Evolutionary conservation across 148 eudicot species (phyloP).

Genomic region (Spergularia bocconei): DNA sequence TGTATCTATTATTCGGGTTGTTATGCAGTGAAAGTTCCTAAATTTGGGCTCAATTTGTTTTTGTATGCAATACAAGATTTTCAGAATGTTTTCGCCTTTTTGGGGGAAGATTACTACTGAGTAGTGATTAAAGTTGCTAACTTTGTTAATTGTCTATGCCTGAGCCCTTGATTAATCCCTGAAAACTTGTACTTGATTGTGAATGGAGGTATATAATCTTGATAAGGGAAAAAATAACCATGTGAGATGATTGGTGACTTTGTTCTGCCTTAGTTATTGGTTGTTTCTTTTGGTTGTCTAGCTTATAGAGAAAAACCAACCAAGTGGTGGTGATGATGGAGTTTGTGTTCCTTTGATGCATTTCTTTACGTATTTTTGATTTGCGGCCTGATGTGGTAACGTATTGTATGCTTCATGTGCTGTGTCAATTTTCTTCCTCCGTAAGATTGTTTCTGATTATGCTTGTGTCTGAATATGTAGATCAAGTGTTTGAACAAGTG

Average conservation of each 20-base stretch:
- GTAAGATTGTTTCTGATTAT: not conserved
- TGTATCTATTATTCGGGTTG: not conserved
- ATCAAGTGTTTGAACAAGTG: constrained; percentile 5
- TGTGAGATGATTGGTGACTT: not conserved
- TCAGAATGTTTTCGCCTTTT: not conserved
- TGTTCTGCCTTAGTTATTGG: not conserved
- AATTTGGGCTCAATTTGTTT: no score
- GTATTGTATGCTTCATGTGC: not conserved
- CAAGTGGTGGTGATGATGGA: no score
- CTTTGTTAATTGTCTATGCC: no score
- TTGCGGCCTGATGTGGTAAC: not conserved
- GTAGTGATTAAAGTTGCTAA: no score
- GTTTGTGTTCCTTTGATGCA: not conserved
- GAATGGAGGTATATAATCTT: no score
- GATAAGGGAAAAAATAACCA: no score
- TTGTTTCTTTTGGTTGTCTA: not conserved
- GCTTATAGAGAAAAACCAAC: not conserved
- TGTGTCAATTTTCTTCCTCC: not conserved
- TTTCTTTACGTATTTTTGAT: not conserved
- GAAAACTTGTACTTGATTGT: no score
- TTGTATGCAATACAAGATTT: no score
- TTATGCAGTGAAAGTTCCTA: no score
- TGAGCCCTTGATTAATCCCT: no score
- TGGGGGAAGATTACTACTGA: not conserved
- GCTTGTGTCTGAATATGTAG: constrained; percentile 1